Conservation (phyloP, 306 rosid species). For the Mimosa bimucronata region DNA sequence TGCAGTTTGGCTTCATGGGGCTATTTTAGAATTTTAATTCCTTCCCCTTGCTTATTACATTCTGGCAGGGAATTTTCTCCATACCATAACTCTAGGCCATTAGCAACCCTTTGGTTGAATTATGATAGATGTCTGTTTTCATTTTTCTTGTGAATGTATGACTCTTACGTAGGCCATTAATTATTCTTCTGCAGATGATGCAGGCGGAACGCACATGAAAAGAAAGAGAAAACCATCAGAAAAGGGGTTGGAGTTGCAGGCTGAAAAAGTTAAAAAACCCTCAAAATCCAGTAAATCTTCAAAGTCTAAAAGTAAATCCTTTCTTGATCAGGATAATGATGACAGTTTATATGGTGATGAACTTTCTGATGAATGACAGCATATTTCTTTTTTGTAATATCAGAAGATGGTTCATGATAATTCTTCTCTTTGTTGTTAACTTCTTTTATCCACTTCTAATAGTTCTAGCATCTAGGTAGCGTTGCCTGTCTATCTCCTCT, state of each 20-base stretch:
- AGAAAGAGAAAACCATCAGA: constrained; percentile 87
- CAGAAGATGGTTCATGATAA: not conserved
- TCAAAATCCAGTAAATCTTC: constrained; percentile 56
- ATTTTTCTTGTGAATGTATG: not conserved
- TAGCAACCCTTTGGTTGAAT: not conserved
- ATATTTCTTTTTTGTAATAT: not conserved
- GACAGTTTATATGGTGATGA: constrained; percentile 57
- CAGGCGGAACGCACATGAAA: constrained; percentile 62
- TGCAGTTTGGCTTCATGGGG: not conserved
- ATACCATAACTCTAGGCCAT: not conserved
- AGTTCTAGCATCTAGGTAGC: not conserved
- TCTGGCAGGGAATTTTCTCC: not conserved
- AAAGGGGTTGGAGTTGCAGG: constrained; percentile 87
- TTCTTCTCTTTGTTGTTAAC: not conserved
- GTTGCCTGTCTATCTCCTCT: not conserved
- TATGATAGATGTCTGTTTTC: not conserved
- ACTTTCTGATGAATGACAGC: constrained; percentile 54
- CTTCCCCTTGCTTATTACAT: not conserved
- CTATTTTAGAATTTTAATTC: not conserved
- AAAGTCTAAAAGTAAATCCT: constrained; percentile 52
- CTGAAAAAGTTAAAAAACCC: constrained; percentile 70
- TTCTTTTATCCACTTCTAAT: not conserved
- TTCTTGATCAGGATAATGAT: constrained; percentile 53
- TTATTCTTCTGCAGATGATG: constrained; percentile 19
- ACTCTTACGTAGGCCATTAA: not conserved